A percentile compares a stretch with the other conserved stretches of the same genome.
phyloP scores from a whole-genome alignment of 495 filamentous ascomycete genomes.

The Baudoinia panamericana region DNA sequence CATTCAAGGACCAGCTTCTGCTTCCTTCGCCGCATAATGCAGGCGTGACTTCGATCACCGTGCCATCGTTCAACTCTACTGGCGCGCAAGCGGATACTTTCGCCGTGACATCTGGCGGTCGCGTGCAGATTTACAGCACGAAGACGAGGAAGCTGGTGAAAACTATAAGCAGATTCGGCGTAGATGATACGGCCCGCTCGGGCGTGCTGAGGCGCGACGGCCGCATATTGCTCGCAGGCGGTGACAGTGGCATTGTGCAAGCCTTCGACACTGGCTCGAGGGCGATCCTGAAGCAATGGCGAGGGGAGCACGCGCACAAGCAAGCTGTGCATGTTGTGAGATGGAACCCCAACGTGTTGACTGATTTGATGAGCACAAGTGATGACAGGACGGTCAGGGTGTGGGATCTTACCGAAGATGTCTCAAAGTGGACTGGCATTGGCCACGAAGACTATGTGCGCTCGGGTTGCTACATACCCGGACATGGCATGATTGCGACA shows the following conservation, averaged over 20 bases:
- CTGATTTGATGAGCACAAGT: constrained; percentile 65
- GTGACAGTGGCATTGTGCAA: constrained; percentile 79
- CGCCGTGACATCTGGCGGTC: constrained; percentile 78
- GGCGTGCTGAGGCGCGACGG: constrained; percentile 82
- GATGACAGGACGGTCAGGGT: constrained; percentile 86
- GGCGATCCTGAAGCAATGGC: constrained; percentile 92
- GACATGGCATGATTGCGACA: constrained; percentile 60
- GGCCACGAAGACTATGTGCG: constrained; percentile 91
- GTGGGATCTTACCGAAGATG: constrained; percentile 81
- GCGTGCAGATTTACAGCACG: constrained; percentile 84
- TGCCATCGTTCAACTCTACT: constrained; percentile 45
- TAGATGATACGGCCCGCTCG: constrained; percentile 67
- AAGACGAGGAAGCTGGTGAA: constrained; percentile 78
- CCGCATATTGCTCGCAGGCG: constrained; percentile 75
- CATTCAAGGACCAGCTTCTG: constrained; percentile 75
- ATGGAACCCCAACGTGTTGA: constrained; percentile 77
- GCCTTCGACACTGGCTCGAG: constrained; percentile 83
- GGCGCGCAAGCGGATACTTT: constrained; percentile 54
- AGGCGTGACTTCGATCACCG: constrained; percentile 78
- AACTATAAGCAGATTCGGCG: constrained; percentile 71
- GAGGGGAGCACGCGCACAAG: constrained; percentile 54
- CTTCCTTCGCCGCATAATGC: constrained; percentile 75
- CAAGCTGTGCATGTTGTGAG: constrained; percentile 86
- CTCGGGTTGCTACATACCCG: constrained; percentile 72
- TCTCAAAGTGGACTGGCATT: constrained; percentile 59